Evolutionary conservation across 1,284 basidiomycete species (phyloP), one percentile per base, ranked within the genome.

Genomic region (Leccinum ambiguum): DNA sequence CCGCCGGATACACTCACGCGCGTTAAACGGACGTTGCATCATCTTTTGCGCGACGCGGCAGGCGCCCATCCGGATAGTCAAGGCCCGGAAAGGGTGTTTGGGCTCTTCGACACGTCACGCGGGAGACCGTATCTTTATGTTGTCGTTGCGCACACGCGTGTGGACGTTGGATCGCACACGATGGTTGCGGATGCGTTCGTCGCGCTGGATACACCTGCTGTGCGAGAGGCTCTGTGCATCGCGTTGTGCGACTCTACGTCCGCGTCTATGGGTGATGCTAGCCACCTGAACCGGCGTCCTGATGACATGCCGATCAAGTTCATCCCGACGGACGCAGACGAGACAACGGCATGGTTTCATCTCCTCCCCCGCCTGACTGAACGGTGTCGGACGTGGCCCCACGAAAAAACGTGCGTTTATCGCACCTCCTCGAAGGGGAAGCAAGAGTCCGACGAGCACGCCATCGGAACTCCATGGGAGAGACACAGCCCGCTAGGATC

Each of bases 381-480:
- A 68, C 80, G 84, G 3, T 86, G 83, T 67, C 79, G 86, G 18
- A 77, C 75, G 2, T 86, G 84, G 85, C 67, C 71, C 2, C 86
- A 87, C 71, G 73, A 69, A 7, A 8, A 68, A 9, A 74, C 72
- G 21, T 87, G 85, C 73, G 75, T 77, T 63, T 85, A 85, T 68
- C 61, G 66, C 2, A 30, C 61, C 3, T 3, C 13, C 13, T 18
- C 53, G 5, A 66, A 57, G 30, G 21, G n/a, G 33, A 56, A 21
- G 13, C 30, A 39, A 18, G 56, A 8, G 39, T 6, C 21, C 0
- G 8, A 14, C 0, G 64, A 69, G 16, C 21, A 9, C 9, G 9
- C 56, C 3, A 9, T 3, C 2, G 58, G 50, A 7, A 54, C 33
- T 36, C 10, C 18, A 33, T 64, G 64, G 64, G 60, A 10, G n/a